phyloP scores from a whole-genome alignment of 108 stramenopile species.

The Cyclotella kingstonii region DNA sequence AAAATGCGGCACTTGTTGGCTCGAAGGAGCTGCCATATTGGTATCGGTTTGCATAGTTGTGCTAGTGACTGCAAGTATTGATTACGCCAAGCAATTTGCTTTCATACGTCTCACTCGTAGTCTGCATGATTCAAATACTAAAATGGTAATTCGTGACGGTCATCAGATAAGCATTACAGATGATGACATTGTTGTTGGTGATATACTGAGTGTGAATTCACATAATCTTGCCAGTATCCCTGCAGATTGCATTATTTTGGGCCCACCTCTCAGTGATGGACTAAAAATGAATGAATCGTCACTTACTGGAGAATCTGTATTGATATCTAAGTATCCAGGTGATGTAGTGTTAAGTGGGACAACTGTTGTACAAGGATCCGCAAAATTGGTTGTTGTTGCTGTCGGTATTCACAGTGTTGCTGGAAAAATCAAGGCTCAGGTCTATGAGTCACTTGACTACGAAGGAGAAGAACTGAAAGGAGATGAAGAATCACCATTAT shows the following conservation, averaged over 20 bases:
- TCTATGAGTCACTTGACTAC: slow-evolving; percentile 71
- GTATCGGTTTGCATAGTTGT: slow-evolving; percentile 88
- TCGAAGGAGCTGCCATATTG: slow-evolving; percentile 93
- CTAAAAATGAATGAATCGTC: slow-evolving; percentile 89
- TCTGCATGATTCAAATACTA: slow-evolving; percentile 79
- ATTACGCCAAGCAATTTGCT: slow-evolving; percentile 94
- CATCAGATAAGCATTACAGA: slow-evolving; percentile 67
- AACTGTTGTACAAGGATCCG: slow-evolving; percentile 70
- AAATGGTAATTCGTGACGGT: slow-evolving; percentile 85
- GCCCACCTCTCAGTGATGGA: slow-evolving; percentile 67
- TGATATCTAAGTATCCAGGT: slow-evolving; percentile 80
- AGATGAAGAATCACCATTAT: slow-evolving; percentile 76
- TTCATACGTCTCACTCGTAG: slow-evolving; percentile 84
- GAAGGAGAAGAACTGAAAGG: slow-evolving; percentile 68
- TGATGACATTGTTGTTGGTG: slow-evolving; percentile 96
- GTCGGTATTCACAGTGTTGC: slow-evolving; percentile 87
- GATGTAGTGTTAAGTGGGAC: slow-evolving; percentile 73
- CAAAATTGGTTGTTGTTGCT: slow-evolving; percentile 87
- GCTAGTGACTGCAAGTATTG: slow-evolving; percentile 87
- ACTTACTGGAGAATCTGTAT: slow-evolving; percentile 94
- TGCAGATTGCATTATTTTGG: slow-evolving; percentile 91
- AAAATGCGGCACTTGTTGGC: slow-evolving; percentile 79
- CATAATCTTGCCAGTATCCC: slow-evolving; percentile 86
- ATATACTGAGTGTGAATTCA: slow-evolving; percentile 89
- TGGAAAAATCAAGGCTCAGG: slow-evolving; percentile 82